These are phyloP conservation scores for Yarrowia sp. DNA, from an alignment of 805 yeast genomes.

Conservation along the genomic window DNA sequence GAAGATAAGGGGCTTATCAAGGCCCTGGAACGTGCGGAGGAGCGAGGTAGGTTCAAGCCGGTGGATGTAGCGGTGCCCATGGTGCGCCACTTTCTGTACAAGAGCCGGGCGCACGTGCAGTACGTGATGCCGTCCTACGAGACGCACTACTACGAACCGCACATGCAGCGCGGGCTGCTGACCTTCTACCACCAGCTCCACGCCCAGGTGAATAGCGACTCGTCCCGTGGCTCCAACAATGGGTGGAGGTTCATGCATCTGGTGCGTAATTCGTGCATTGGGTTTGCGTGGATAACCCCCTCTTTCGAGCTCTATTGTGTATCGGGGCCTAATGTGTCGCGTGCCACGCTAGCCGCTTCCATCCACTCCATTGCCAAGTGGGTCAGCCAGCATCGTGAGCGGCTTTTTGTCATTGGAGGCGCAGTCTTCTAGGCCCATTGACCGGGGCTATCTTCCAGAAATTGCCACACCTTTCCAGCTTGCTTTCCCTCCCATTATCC, in stretches of 20 bases:
- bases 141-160: slow-evolving; percentile 49
- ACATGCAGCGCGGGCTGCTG: slow-evolving; percentile 45
- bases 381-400: slow-evolving; percentile 73
- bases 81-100: slow-evolving; percentile 82
- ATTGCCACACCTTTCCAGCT: not conserved
- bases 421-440: slow-evolving; percentile 57
- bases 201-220: slow-evolving; percentile 44
- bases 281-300: slow-evolving; percentile 64
- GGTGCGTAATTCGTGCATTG: slow-evolving; percentile 47
- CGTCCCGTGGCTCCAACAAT: slow-evolving; percentile 46
- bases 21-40: slow-evolving; percentile 52
- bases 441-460: not conserved
- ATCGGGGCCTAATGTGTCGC: slow-evolving; percentile 63
- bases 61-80: slow-evolving; percentile 62
- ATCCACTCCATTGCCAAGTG: slow-evolving; percentile 73
- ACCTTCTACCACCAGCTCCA: slow-evolving; percentile 51
- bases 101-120: slow-evolving; percentile 72
- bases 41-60: slow-evolving; percentile 53
- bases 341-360: slow-evolving; percentile 64
- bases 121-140: slow-evolving; percentile 57
- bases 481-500: slow-evolving; percentile 1
- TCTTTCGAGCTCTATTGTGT: slow-evolving; percentile 68
- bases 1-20: slow-evolving; percentile 51
- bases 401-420: slow-evolving; percentile 78
- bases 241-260: slow-evolving; percentile 45